phyloP scores from a whole-genome alignment of 805 yeast species.

The Candida ponderosae region DNA sequence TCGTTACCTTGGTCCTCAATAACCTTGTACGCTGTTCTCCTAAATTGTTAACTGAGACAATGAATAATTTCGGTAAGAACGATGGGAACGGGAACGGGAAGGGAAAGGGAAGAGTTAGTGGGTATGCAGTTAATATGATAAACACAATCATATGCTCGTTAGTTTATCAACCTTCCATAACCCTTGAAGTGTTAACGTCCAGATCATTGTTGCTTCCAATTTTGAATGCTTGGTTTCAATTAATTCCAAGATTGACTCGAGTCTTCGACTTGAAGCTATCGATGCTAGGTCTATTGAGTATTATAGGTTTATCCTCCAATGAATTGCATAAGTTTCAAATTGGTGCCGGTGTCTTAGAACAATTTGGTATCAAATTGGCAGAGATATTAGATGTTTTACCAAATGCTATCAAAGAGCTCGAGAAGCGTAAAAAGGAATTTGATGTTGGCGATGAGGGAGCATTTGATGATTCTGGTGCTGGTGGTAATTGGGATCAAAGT shows the following conservation, averaged over 20 bases:
- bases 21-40: neutral
- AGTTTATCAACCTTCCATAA: conserved; percentile 47
- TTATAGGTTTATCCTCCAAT: conserved; percentile 24
- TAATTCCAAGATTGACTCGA: conserved; percentile 47
- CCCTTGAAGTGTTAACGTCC: conserved; percentile 44
- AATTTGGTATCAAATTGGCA: conserved; percentile 45
- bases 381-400: conserved; percentile 57
- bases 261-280: conserved; percentile 80
- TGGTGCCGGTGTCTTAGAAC: conserved; percentile 27
- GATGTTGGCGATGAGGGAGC: conserved; percentile 22
- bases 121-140: conserved; percentile 38
- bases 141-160: conserved; percentile 61
- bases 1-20: neutral
- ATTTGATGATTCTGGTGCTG: conserved; percentile 20
- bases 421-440: conserved; percentile 44
- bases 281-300: conserved; percentile 53
- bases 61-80: conserved; percentile 25
- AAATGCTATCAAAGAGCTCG: conserved; percentile 57
- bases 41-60: conserved; percentile 34
- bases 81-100: no score
- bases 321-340: conserved; percentile 27
- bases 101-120: conserved; percentile 8
- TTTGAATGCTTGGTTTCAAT: conserved; percentile 56
- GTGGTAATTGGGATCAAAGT: conserved; percentile 28
- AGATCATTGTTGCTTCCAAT: conserved; percentile 38